These are phyloP conservation scores for Ganoderma boninense DNA, from an alignment of 1,284 basidiomycete species.

Conservation along the genomic window DNA sequence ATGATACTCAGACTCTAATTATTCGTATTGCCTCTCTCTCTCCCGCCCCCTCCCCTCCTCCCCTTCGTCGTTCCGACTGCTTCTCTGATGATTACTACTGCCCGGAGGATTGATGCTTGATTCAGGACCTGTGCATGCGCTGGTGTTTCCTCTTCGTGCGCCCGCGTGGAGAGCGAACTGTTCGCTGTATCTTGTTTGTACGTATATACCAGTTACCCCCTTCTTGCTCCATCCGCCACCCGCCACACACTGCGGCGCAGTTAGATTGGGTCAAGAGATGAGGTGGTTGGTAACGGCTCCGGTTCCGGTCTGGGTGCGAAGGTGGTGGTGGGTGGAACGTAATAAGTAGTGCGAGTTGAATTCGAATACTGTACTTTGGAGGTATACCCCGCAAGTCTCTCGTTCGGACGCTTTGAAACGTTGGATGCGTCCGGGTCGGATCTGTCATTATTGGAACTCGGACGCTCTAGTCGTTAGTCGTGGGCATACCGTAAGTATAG, in stretches of 20 bases:
- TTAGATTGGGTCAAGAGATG: not conserved
- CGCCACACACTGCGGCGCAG: not conserved
- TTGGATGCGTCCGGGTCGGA: not conserved
- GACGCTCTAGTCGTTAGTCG: not conserved
- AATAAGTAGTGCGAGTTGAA: not conserved
- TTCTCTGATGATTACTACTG: not conserved
- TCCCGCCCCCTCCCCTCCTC: not conserved
- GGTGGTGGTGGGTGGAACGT: not conserved
- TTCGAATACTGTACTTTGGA: not conserved
- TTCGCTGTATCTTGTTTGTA: slow-evolving; percentile 32
- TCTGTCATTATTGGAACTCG: not conserved
- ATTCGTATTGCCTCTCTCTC: slow-evolving; percentile 7
- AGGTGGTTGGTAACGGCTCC: not conserved
- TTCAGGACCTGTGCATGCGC: not conserved
- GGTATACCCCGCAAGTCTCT: not conserved
- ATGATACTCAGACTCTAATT: slow-evolving; percentile 17
- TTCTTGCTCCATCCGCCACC: not conserved
- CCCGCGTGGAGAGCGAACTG: slow-evolving; percentile 11
- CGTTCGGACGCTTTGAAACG: not conserved
- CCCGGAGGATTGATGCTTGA: not conserved
- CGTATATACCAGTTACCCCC: slow-evolving; percentile 24
- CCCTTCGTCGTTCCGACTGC: not conserved
- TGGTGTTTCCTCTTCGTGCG: not conserved
- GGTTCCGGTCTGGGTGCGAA: not conserved
- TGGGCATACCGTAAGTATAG: not conserved